Conservation (phyloP, 225 moss, liverwort and hornwort genomes). For the Marchantia polymorpha region DNA sequence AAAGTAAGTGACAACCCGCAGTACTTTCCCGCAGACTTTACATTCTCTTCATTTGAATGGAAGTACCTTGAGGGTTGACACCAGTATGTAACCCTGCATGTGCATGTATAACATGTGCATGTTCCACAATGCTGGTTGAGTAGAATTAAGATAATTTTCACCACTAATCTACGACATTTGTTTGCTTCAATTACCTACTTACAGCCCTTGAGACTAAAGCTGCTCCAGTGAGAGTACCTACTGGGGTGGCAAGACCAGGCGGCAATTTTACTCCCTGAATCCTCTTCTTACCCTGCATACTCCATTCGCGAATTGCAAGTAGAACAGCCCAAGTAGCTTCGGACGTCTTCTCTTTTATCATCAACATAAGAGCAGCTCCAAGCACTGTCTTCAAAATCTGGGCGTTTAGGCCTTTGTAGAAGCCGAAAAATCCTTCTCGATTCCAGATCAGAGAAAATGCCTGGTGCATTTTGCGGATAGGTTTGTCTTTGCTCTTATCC, state of each 20-base stretch:
- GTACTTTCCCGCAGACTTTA: neutral
- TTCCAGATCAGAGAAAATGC: constrained; percentile 66
- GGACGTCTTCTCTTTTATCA: constrained; percentile 92
- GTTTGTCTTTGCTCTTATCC: constrained; percentile 35
- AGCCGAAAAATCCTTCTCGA: constrained; percentile 69
- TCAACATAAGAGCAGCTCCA: constrained; percentile 86
- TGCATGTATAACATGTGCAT: constrained; percentile 2
- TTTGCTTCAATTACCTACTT: constrained; percentile 1
- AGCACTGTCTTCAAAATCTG: constrained; percentile 93
- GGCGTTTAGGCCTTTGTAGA: constrained; percentile 80
- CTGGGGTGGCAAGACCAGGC: constrained; percentile 45
- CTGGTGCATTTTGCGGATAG: constrained; percentile 53
- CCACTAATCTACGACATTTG: neutral
- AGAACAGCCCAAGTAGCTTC: constrained; percentile 69
- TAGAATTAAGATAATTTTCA: neutral
- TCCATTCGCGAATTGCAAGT: constrained; percentile 61
- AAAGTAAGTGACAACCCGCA: neutral
- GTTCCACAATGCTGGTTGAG: constrained; percentile 7
- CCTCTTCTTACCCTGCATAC: constrained; percentile 50
- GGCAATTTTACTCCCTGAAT: constrained; percentile 47
- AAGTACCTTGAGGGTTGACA: neutral
- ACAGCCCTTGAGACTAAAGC: constrained; percentile 45
- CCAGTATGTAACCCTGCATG: constrained; percentile 12
- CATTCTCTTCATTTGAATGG: neutral
- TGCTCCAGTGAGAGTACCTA: constrained; percentile 35